Evolutionary conservation across 106 monocot species (phyloP).

Genomic region (Alisma plantagoaquatica): DNA sequence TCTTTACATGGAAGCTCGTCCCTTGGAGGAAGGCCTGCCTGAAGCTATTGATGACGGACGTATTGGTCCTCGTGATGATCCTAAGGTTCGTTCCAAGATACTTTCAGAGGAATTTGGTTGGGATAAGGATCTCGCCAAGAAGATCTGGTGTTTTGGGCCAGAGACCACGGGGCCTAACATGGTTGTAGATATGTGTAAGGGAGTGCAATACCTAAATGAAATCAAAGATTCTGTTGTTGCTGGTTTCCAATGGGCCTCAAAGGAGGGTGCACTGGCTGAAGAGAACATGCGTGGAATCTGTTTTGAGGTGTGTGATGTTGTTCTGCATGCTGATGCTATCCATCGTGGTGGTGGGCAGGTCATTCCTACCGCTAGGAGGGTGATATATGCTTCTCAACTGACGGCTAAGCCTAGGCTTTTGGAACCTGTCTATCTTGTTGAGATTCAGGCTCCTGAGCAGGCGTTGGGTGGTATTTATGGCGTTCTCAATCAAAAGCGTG

Average conservation of each 20-base stretch:
- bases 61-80: constrained; percentile 41
- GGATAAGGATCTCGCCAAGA: constrained; percentile 55
- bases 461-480: constrained; percentile 36
- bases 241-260: constrained; percentile 47
- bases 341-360: constrained; percentile 42
- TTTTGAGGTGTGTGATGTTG: constrained; percentile 41
- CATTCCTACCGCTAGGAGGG: constrained; percentile 32
- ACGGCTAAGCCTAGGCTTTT: constrained; percentile 32
- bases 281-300: constrained; percentile 44
- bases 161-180: constrained; percentile 48
- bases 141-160: constrained; percentile 50
- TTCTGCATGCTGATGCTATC: constrained; percentile 41
- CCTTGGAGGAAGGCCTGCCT: constrained; percentile 32
- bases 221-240: constrained; percentile 51
- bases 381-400: constrained; percentile 34
- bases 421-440: constrained; percentile 38
- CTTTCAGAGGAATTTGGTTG: constrained; percentile 36
- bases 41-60: constrained; percentile 40
- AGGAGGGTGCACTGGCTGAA: constrained; percentile 35
- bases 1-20: constrained; percentile 44
- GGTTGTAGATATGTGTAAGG: constrained; percentile 53
- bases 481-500: constrained; percentile 41
- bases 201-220: constrained; percentile 50
- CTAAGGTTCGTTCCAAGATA: constrained; percentile 31
- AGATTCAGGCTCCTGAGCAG: constrained; percentile 42